A percentile compares a stretch with the other conserved stretches of the same genome.
These are phyloP conservation scores for Elsinoe ampelina DNA, from an alignment of 2,329 filamentous ascomycete species.

Conservation along the genomic window DNA sequence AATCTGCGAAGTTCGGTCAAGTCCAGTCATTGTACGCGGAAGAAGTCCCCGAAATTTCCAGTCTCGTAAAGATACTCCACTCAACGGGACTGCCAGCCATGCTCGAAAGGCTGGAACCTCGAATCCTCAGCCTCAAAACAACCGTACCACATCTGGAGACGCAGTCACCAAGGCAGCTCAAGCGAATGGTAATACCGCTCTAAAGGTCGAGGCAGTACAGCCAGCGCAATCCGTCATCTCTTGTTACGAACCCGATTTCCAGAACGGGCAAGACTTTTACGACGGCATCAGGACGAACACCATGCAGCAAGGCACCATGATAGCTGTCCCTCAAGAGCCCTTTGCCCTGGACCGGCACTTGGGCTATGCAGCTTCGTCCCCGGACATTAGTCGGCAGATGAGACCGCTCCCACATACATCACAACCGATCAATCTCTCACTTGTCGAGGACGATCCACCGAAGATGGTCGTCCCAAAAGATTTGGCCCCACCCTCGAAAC, in stretches of 20 bases:
- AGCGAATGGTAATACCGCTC: conserved; percentile 17
- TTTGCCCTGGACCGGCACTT: conserved; percentile 24
- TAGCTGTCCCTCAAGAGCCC: conserved; percentile 32
- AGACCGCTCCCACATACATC: conserved; percentile 30
- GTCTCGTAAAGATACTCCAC: conserved; percentile 81
- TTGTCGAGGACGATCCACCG: conserved; percentile 46
- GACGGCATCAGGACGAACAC: conserved; percentile 1
- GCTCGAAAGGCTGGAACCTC: conserved; percentile 49
- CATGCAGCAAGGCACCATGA: conserved; percentile 31
- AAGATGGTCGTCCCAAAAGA: conserved; percentile 20
- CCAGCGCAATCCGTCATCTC: conserved; percentile 32
- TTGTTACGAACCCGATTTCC: conserved; percentile 32
- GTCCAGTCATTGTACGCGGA: conserved; percentile 86
- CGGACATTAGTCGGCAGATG: conserved; percentile 39
- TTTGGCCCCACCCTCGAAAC: conserved; percentile 9
- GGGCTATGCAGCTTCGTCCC: conserved; percentile 36
- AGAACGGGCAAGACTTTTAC: conserved; percentile 30
- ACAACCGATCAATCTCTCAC: conserved; percentile 45
- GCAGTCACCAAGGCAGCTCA: conserved; percentile 19
- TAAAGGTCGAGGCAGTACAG: conserved; percentile 27
- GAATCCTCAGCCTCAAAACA: conserved; percentile 10
- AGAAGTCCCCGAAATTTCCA: conserved; percentile 93
- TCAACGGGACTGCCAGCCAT: conserved; percentile 69
- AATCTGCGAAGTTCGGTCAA: conserved; percentile 74
- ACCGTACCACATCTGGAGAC: conserved; percentile 3